A percentile compares a stretch with the other conserved stretches of the same genome.
Evolutionary conservation across 495 filamentous ascomycete genomes (phyloP).

Genomic region (Tuber indicum): DNA sequence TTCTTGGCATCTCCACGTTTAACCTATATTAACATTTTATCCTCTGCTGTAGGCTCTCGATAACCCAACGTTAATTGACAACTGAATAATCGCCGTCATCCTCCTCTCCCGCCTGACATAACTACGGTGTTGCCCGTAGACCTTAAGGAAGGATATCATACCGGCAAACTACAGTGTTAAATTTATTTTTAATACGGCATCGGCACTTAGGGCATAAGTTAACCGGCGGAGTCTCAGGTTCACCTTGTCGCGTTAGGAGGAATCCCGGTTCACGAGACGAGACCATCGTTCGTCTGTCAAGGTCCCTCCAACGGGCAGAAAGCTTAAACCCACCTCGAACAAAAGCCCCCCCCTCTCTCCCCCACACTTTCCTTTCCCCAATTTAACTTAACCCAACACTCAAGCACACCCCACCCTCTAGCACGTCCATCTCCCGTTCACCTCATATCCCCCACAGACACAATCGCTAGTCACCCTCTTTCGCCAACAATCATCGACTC

Average conservation of each 20-base stretch:
- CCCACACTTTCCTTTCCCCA: not conserved
- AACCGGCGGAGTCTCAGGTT: not conserved
- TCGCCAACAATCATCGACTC: not conserved
- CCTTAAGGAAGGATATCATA: conserved; percentile 1
- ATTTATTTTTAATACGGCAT: not conserved
- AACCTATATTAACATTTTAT: not conserved
- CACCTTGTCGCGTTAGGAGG: not conserved
- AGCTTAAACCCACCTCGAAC: not conserved
- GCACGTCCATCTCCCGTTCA: not conserved
- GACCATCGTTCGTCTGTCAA: not conserved
- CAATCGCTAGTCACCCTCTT: not conserved
- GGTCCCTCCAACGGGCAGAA: not conserved
- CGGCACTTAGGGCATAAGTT: not conserved
- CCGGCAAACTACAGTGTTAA: not conserved
- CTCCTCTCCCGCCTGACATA: not conserved
- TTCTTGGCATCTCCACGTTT: not conserved
- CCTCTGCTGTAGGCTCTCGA: not conserved
- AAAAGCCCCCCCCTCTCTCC: not conserved
- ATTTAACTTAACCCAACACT: not conserved
- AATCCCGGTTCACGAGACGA: conserved; percentile 2
- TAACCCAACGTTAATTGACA: not conserved
- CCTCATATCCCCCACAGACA: not conserved
- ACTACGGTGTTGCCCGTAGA: not conserved
- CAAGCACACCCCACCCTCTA: not conserved
- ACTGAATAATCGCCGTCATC: not conserved